Percentiles rank a stretch among this genome's conserved stretches.
Conservation (phyloP, 441 rosid genomes). For the Dalechampia spathulata region DNA sequence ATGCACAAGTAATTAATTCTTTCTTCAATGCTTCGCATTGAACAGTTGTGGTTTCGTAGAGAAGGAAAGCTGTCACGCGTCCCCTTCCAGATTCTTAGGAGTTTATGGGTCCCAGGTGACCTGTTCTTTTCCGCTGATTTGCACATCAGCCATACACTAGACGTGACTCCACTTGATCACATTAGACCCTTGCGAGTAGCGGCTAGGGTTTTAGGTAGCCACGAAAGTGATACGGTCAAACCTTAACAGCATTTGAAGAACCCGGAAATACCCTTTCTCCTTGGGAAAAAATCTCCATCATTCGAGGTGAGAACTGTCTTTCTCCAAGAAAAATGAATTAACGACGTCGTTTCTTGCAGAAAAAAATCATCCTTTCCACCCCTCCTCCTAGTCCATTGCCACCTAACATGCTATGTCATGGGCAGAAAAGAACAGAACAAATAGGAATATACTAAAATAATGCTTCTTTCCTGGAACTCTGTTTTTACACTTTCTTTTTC, state of each 20-base stretch:
- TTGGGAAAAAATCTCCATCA: background rate
- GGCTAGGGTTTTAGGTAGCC: constrained; percentile 2
- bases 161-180: background rate
- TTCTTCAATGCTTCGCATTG: background rate
- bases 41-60: background rate
- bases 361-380: background rate
- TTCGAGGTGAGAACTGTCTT: background rate
- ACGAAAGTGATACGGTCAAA: background rate
- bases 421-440: background rate
- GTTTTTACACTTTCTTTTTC: background rate
- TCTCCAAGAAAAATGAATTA: too few species aligned
- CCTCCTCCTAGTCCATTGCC: background rate
- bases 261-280: constrained; percentile 4
- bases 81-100: constrained; percentile 4
- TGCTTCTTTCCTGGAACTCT: constrained; percentile 13
- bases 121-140: background rate
- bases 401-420: background rate
- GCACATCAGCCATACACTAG: background rate
- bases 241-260: background rate
- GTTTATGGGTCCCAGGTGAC: background rate
- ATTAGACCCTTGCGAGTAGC: background rate
- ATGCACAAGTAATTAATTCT: too few species aligned
- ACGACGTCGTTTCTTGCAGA: background rate
- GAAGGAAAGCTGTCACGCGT: background rate
- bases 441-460: background rate